Base-by-base conservation (phyloP, 2,329 filamentous ascomycete genomes). In the Penicillium sp. region DNA sequence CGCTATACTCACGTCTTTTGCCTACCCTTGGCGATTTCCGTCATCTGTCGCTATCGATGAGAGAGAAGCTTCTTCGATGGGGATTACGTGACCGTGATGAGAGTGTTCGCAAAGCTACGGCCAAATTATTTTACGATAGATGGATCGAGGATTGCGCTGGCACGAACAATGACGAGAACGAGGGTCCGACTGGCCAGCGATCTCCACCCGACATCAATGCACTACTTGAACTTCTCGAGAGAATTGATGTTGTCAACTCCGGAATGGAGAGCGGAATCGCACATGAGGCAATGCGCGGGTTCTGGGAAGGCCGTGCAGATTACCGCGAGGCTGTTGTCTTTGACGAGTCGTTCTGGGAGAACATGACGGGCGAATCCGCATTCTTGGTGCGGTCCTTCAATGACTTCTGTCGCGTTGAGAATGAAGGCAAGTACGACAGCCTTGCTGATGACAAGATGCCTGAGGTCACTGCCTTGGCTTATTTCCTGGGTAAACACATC, bases 131-230 rank as follows among this genome's bases (percentile, higher is more conserved):
- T 73, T 84, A 87, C 53, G 91, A 96, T 64, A 83, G 89, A n/a
- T 99, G 93, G 93, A 92, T 99, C 53, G 92, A 97, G 65, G 89
- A 97, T 64, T 96, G 91, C 61, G 90, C 88, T 5, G 86, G 86
- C 2, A 77, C 80, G 1, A 80, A 84, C 31, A 76, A 77, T 14
- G 81, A 82, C 33, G 74, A 79, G 9, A 80, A 80, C 27, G 78
- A 79, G 40, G 77, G 79, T 4, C 72, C 72, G 13, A 61, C 62
- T 13, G 64, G 59, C 18, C 75, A 77, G 39, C 70, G 80, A 5
- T 78, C 80, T 1, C 78, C 79, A 1, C 87, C 88, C 0, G 92
- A 79, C 52, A 80, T 93, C 9, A 86, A 92, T n/a, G 90, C 87
- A 0, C 77, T 99, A 5, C 79, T 93, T 3, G 93, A 99, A 68